These are phyloP conservation scores for Chlamydomonas schloesseri DNA, from an alignment of 139 green algal genomes.

Conservation along the genomic window DNA sequence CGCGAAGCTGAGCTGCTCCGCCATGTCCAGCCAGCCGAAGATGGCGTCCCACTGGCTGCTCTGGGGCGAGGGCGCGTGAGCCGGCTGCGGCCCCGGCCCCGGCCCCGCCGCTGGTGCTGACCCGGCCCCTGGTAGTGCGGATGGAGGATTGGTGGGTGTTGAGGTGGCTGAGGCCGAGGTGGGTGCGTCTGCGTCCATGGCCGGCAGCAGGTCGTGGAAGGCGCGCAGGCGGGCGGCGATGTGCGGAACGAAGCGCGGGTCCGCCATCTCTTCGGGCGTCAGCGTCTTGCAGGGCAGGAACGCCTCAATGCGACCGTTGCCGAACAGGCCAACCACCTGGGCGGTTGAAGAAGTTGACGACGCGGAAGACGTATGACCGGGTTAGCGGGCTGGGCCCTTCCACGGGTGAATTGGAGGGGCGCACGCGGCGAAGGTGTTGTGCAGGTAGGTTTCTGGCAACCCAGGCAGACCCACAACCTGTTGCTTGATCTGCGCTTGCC, in stretches of 20 bases:
- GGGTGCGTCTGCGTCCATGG: background rate
- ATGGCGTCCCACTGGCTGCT: constrained; percentile 56
- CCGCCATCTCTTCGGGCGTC: constrained; percentile 76
- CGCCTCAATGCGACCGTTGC: constrained; percentile 86
- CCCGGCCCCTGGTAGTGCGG: too few species aligned
- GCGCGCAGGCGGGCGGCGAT: constrained; percentile 74
- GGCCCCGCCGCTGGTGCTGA: background rate
- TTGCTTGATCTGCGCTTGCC: too few species aligned
- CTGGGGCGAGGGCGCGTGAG: background rate
- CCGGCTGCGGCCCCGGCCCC: too few species aligned
- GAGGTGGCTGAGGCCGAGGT: too few species aligned
- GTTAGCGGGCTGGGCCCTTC: too few species aligned
- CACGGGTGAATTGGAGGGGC: too few species aligned
- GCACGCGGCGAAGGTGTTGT: too few species aligned
- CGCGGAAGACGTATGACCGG: too few species aligned
- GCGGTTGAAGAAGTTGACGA: too few species aligned
- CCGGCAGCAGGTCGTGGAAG: constrained; percentile 62
- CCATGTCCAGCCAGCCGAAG: constrained; percentile 73
- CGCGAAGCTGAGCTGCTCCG: constrained; percentile 65
- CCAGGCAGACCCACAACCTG: too few species aligned
- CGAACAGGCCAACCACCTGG: constrained; percentile 84
- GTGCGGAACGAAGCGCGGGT: constrained; percentile 54
- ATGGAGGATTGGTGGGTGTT: too few species aligned
- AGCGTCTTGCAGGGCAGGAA: constrained; percentile 79
- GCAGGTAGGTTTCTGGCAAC: too few species aligned